These are phyloP conservation scores for Glonium stellatum DNA, from an alignment of 495 filamentous ascomycete genomes.

Conservation along the genomic window DNA sequence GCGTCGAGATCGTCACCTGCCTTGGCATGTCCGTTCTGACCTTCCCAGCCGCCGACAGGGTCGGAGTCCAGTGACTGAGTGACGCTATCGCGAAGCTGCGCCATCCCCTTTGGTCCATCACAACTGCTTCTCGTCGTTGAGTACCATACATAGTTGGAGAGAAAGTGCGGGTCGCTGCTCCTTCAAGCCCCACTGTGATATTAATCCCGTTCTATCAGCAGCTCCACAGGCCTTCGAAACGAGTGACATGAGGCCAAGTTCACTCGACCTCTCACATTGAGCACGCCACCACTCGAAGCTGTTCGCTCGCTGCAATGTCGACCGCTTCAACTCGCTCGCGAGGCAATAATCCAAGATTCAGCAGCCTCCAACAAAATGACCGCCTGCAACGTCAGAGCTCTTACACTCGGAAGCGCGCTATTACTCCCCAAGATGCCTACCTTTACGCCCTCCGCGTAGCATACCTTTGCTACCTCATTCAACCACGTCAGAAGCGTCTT, in stretches of 20 bases:
- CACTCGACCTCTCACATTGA: not conserved
- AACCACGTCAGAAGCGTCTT: constrained; percentile 78
- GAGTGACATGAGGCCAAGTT: not conserved
- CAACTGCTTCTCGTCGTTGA: too few species aligned
- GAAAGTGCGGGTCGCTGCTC: not conserved
- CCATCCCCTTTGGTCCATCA: not conserved
- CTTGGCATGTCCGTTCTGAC: not conserved
- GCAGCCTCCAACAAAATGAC: constrained; percentile 50
- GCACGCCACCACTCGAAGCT: not conserved
- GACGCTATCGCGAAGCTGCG: not conserved
- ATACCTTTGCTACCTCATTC: constrained; percentile 86
- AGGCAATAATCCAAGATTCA: constrained; percentile 32
- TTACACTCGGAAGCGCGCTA: constrained; percentile 41
- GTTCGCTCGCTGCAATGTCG: constrained; percentile 21
- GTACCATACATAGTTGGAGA: not conserved
- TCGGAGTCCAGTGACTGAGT: not conserved
- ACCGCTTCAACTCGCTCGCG: constrained; percentile 9
- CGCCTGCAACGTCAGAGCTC: constrained; percentile 48
- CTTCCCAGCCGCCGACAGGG: too few species aligned
- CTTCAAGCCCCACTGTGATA: not conserved
- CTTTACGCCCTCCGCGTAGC: constrained; percentile 83
- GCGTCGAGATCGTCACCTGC: not conserved
- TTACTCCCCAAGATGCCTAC: constrained; percentile 70
- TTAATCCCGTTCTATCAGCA: not conserved
- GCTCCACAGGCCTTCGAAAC: not conserved